A percentile compares a stretch with the other conserved stretches of the same genome.
These are phyloP conservation scores for Apiotrichum siamense DNA, from an alignment of 1,284 basidiomycete genomes.

Conservation along the genomic window DNA sequence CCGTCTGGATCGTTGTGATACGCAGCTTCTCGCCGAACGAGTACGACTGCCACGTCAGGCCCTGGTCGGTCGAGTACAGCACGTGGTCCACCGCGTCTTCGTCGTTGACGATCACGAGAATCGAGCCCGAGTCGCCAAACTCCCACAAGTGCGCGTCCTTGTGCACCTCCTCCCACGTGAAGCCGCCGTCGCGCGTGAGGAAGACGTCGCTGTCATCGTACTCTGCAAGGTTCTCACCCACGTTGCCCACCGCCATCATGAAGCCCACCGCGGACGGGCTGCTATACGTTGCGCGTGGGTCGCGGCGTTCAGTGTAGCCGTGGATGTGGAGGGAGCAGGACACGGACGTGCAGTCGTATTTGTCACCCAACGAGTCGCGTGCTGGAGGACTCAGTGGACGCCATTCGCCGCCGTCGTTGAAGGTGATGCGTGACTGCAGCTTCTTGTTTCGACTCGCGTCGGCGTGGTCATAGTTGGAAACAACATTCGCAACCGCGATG, in stretches of 20 bases:
- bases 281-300: constrained; percentile 84
- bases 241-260: constrained; percentile 95
- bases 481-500: constrained; percentile 87
- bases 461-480: constrained; percentile 66
- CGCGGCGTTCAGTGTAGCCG: constrained; percentile 87
- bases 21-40: constrained; percentile 73
- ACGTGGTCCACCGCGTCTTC: constrained; percentile 86
- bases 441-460: constrained; percentile 66
- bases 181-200: constrained; percentile 91
- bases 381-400: constrained; percentile 69
- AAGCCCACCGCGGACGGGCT: constrained; percentile 86
- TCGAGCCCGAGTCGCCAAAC: constrained; percentile 92
- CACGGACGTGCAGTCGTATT: constrained; percentile 66
- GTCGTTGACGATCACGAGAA: constrained; percentile 90
- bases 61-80: constrained; percentile 83
- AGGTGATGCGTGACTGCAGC: constrained; percentile 81
- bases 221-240: constrained; percentile 71
- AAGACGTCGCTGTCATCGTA: constrained; percentile 92
- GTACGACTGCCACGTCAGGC: constrained; percentile 80
- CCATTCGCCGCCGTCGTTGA: constrained; percentile 95
- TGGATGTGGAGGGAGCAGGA: constrained; percentile 86
- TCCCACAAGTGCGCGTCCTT: constrained; percentile 98
- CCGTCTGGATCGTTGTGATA: constrained; percentile 74
- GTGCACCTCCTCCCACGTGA: constrained; percentile 97
- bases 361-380: constrained; percentile 66